Evolutionary conservation across 2,329 filamentous ascomycete species (phyloP), one percentile per base, ranked within the genome.

Genomic region (Scedosporium minutisporum): DNA sequence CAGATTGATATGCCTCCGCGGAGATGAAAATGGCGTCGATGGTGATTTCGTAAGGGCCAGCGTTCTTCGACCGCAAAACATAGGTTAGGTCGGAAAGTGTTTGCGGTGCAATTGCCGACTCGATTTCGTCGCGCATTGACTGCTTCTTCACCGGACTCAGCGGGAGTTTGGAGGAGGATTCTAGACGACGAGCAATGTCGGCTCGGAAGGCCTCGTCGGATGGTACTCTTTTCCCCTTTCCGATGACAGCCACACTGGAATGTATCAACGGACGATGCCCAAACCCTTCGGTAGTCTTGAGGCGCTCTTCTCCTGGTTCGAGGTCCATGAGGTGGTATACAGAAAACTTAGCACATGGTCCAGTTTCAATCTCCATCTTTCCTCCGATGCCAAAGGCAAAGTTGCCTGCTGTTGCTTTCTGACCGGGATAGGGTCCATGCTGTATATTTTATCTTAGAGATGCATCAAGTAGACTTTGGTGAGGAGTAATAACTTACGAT

Each of bases 341-440:
- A 6, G 70, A 77, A 65, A 81, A 82, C 57, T 77, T 70, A 6
- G 75, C 71, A 63, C 72, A 77, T 2, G 74, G 72, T 0, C 80
- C 70, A 6, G 67, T 25, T 16, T 71, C 69, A 29, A 71, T 62
- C 42, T 71, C 69, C 67, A 70, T 67, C 1, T 67, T 58, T 0
- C 71, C 74, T 0, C 70, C 71, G 18, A 72, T 68, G 0, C 71
- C 70, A 4, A 71, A 71, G 0, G 76, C 79, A 53, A 84, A 77
- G 63, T 83, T 83, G 0, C 82, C 82, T 0, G 76, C 73, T 0
- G 80, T 84, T 0, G 80, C 81, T n/a, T 78, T 77, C 66, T 84
- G 81, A 0, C 76, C 75, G 0, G 73, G 70, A 62, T 84, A 84
- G 0, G 77, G 73, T 0, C 71, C 76, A 64, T 84, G 82, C 67